These are phyloP conservation scores for Apiospora phragmitis DNA, from an alignment of 2,329 filamentous ascomycete genomes.

Conservation along the genomic window DNA sequence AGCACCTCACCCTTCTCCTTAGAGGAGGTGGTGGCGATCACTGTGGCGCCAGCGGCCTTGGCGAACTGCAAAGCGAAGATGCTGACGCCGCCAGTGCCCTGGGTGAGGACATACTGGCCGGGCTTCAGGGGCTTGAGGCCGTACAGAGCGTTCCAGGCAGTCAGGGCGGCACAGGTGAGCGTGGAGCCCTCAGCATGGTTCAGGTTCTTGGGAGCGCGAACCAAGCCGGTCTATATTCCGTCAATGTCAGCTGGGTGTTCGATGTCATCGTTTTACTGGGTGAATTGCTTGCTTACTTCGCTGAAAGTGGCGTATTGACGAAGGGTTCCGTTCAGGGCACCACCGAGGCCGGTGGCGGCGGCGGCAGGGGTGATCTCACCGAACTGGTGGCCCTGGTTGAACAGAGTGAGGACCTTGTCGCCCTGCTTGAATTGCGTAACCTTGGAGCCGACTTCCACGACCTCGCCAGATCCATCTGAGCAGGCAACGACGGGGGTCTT, in stretches of 20 bases:
- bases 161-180: slow-evolving; percentile 61
- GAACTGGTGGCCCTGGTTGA: slow-evolving; percentile 55
- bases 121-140: slow-evolving; percentile 54
- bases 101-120: slow-evolving; percentile 62
- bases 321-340: slow-evolving; percentile 66
- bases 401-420: slow-evolving; percentile 60
- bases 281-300: slow-evolving; percentile 36
- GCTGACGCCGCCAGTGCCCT: slow-evolving; percentile 71
- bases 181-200: slow-evolving; percentile 55
- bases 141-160: slow-evolving; percentile 67
- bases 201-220: slow-evolving; percentile 59
- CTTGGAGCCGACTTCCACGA: slow-evolving; percentile 51
- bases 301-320: slow-evolving; percentile 67
- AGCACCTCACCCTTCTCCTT: slow-evolving; percentile 44
- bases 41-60: slow-evolving; percentile 47
- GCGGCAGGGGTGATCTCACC: slow-evolving; percentile 39
- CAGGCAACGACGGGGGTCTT: slow-evolving; percentile 47
- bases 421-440: slow-evolving; percentile 51
- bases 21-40: slow-evolving; percentile 50
- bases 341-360: slow-evolving; percentile 62
- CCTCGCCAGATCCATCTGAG: slow-evolving; percentile 55
- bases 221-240: slow-evolving; percentile 56
- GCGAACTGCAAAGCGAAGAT: slow-evolving; percentile 64
- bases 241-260: slow-evolving; percentile 14
- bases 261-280: not conserved